Evolutionary conservation across 2,329 filamentous ascomycete species (phyloP), one percentile per base, ranked within the genome.

Genomic region (Neonectria magnoliae): DNA sequence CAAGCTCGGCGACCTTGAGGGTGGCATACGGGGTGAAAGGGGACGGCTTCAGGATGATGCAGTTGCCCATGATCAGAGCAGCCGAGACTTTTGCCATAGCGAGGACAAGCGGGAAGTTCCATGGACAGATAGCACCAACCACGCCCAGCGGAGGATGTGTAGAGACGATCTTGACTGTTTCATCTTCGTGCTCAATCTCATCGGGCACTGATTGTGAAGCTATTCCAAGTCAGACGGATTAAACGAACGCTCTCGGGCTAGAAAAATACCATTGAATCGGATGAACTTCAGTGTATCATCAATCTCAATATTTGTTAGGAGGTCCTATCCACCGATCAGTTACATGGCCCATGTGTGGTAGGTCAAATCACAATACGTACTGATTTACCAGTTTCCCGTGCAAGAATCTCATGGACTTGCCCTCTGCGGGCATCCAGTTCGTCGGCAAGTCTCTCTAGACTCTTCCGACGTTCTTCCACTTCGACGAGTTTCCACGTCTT

Each of bases 1-100:
- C 84, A 2, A 91, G 75, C 75, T 90, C 87, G 11, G 81, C 83
- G 22, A 88, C 71, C 76, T 91, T 90, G 55, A 91, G 77, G 3
- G 79, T 78, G 4, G 80, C 82, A 76, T 88, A 89, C 0, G 87
- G 86, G 0, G 87, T 87, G 74, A 84, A 88, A 0, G 84, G 84
- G 1, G 84, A 87, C 1, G 85, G 85, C 75, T 88, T 88, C 62
- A 87, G 74, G 58, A 88, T 86, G 48, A 88, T 75, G 20, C 76
- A 75, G 71, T 87, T 87, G 5, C 86, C 86, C 0, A 87, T 85
- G 29, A 89, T 64, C 1, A 90, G 72, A 2, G 85, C 84, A 0
- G 87, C 83, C 1, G 81, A 83, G 38, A 90, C 77, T 74, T 91
- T 90, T 61, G 81, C 81, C 7, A 81, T 73, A 8, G 79, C 80